These are phyloP conservation scores for Austroboletus olivaceoglutinosus DNA, from an alignment of 1,284 basidiomycete genomes.

Conservation along the genomic window DNA sequence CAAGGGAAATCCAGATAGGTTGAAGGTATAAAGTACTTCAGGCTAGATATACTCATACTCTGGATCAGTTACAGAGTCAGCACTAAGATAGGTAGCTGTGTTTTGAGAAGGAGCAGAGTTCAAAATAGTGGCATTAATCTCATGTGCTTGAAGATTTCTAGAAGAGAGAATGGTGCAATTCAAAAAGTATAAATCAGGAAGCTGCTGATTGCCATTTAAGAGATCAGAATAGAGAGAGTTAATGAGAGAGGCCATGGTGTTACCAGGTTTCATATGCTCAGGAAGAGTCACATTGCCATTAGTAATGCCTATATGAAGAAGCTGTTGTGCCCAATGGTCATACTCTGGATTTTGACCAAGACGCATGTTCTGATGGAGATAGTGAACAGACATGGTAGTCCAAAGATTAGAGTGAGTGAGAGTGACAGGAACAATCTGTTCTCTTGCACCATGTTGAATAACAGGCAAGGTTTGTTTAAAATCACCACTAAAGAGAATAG, in stretches of 20 bases:
- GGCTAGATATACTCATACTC: neutral
- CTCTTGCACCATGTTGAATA: constrained; percentile 29
- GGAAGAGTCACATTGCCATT: constrained; percentile 29
- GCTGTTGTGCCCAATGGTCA: constrained; percentile 38
- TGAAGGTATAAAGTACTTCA: neutral
- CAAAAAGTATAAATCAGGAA: constrained; percentile 1
- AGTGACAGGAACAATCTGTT: constrained; percentile 36
- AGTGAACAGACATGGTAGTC: constrained; percentile 27
- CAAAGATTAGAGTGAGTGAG: constrained; percentile 40
- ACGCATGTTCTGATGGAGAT: constrained; percentile 39
- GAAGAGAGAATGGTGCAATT: neutral
- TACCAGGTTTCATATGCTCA: constrained; percentile 24
- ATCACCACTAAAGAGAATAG: constrained; percentile 41
- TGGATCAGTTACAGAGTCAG: neutral
- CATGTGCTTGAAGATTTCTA: neutral
- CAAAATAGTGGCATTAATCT: neutral
- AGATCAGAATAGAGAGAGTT: constrained; percentile 3
- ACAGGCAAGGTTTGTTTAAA: constrained; percentile 37
- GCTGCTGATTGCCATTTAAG: neutral
- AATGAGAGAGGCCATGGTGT: constrained; percentile 22
- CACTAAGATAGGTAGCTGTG: neutral
- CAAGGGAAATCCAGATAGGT: neutral
- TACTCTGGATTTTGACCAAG: constrained; percentile 28
- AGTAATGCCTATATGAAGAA: constrained; percentile 39
- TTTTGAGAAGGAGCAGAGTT: neutral